Evolutionary conservation across 2,329 filamentous ascomycete genomes (phyloP).

Genomic region (Trichocomaceae sp.): DNA sequence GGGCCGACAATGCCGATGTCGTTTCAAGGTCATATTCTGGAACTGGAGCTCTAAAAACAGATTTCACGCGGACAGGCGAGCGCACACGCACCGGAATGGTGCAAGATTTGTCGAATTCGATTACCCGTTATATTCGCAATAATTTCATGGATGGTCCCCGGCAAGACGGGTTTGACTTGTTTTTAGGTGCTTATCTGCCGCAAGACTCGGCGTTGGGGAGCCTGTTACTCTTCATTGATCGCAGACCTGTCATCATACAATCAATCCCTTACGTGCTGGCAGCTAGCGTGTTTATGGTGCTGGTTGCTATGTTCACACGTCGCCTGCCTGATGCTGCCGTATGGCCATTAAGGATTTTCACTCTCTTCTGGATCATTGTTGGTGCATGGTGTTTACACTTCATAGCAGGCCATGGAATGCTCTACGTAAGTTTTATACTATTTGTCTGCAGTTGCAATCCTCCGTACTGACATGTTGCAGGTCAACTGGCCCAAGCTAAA

Average conservation of each 20-base stretch:
- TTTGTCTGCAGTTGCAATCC: neutral
- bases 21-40: conserved; percentile 90
- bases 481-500: conserved; percentile 98
- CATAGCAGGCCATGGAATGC: conserved; percentile 75
- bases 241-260: conserved; percentile 79
- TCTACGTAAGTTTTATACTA: conserved; percentile 67
- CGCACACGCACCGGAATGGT: conserved; percentile 78
- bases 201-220: conserved; percentile 64
- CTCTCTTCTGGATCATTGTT: conserved; percentile 67
- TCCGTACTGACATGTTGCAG: conserved; percentile 28
- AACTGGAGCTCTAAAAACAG: conserved; percentile 95
- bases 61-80: conserved; percentile 88
- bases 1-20: conserved; percentile 97
- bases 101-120: conserved; percentile 79
- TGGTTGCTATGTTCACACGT: conserved; percentile 67
- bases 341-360: conserved; percentile 76
- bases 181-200: conserved; percentile 79
- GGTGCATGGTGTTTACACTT: conserved; percentile 69
- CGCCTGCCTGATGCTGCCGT: conserved; percentile 65
- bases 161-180: conserved; percentile 93
- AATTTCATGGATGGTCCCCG: conserved; percentile 91
- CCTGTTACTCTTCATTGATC: conserved; percentile 72
- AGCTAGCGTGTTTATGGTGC: conserved; percentile 75
- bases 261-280: conserved; percentile 86
- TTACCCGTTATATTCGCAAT: conserved; percentile 85